Evolutionary conservation across 1,139 yeast species (phyloP).

Genomic region (Geotrichum siamense): DNA sequence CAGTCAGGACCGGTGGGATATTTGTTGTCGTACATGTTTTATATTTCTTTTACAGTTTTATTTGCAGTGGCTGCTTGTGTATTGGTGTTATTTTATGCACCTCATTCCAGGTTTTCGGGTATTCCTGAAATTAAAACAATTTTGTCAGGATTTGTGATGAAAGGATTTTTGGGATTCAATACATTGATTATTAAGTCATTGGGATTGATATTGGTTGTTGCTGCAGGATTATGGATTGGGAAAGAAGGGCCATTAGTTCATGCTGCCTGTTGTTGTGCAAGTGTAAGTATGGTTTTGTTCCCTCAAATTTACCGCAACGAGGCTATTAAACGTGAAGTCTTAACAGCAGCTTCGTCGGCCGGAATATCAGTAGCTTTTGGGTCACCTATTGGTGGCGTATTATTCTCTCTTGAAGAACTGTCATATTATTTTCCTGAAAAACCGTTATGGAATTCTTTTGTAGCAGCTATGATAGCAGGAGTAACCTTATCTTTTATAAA

Average conservation of each 20-base stretch:
- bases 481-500: conserved; percentile 54
- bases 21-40: conserved; percentile 35
- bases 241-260: conserved; percentile 93
- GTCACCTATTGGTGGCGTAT: conserved; percentile 91
- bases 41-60: conserved; percentile 32
- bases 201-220: conserved; percentile 58
- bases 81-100: conserved; percentile 36
- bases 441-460: conserved; percentile 76
- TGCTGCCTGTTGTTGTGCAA: conserved; percentile 64
- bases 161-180: conserved; percentile 42
- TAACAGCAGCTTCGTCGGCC: conserved; percentile 85
- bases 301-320: conserved; percentile 30
- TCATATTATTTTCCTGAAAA: conserved; percentile 56
- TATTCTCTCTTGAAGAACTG: conserved; percentile 73
- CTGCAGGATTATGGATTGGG: conserved; percentile 86
- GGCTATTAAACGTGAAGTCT: conserved; percentile 47
- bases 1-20: conserved; percentile 29
- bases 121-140: conserved; percentile 54
- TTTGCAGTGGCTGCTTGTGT: conserved; percentile 35
- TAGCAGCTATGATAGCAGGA: conserved; percentile 69
- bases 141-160: conserved; percentile 30
- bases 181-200: conserved; percentile 46
- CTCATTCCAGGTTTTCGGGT: conserved; percentile 54
- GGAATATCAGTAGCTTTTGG: conserved; percentile 93
- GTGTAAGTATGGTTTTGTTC: conserved; percentile 36